Evolutionary conservation across 2,329 filamentous ascomycete species (phyloP), one percentile per base, ranked within the genome.

Genomic region (Aureobasidium zeae): DNA sequence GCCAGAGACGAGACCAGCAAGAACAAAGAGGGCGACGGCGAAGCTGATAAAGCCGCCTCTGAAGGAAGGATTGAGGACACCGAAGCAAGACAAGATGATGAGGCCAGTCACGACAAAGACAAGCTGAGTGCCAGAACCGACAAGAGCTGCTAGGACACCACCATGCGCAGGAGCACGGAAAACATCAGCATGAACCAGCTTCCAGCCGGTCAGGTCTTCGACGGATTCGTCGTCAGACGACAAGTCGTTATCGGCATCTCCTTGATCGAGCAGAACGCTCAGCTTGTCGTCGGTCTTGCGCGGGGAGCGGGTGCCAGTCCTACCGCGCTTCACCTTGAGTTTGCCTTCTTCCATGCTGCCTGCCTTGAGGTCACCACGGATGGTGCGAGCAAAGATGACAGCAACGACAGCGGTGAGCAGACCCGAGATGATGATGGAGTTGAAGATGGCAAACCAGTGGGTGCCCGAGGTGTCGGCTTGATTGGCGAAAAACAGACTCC

Each of bases 401-500:
- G 85, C 76, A 17, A 91, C 83, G 25, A 86, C 79, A 13, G 81
- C 79, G 2, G 83, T 87, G 30, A 94, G 68, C 25, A 91, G 68
- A 5, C 81, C 81, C 37, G 82, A 85, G 52, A 94, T 91, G 51
- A 87, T 81, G 51, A 94, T 63, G 0, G 86, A 91, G 65, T 93
- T 94, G 61, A 91, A 63, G 50, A 94, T 89, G 25, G 86, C 86
- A 45, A 94, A 71, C 84, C 86, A 93, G 59, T 94, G 86, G 17
- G 89, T 85, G 57, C 78, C 79, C 19, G 77, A 80, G 33, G 83
- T 83, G 52, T 89, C 84, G 46, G 86, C 81, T 57, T 91, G 84
- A 60, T 89, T 87, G 48, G 83, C 83, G 64, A 94, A 93, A 62
- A 93, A 94, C 44, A 89, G 67, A 55, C 93, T 84, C 86, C 87